Evolutionary conservation across 495 filamentous ascomycete genomes (phyloP), one percentile per base, ranked within the genome.

Genomic region (Lasiosphaeria hispida): DNA sequence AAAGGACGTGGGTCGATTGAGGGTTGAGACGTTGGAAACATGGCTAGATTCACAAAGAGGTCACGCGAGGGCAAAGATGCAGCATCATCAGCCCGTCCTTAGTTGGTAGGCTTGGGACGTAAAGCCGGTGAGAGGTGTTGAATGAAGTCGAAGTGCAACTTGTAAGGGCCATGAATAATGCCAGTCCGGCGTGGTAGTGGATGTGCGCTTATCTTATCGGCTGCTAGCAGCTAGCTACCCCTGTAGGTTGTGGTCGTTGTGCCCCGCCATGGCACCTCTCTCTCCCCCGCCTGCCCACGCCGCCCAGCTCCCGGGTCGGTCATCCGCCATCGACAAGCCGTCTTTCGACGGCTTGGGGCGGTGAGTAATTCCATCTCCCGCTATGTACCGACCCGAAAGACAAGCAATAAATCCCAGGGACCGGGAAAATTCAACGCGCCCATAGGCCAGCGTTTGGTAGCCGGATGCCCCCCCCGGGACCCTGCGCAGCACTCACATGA

Each of bases 321-420:
- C 18, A 49, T 8, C 47, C 19, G 47, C 13, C 23, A 30, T 30
- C 23, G 23, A 30, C 23, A 30, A 30, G 23, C 23, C 23, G 23
- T 30, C 23, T 30, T 30, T 30, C 23, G 23, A 30, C 23, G 23
- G 23, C 10, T n/a, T 34, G 47, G 33, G 33, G 47, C 47, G 47
- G 47, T 49, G 47, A 49, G 47, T 13, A 10, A 19, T 33, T 49
- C 23, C 17, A 23, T 17, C 41, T 47, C 15, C 15, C 14, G 30
- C 43, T 19, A 10, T 10, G 10, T 47, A 23, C 14, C n/a, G 14
- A 23, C 17, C 5, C 43, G 33, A 33, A 2, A 30, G 23, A 2
- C 36, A 14, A 49, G 23, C 47, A 34, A 49, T 33, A 36, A 49
- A n/a, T 49, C 36, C 36, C 47, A 49, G 47, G 47, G 47, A 49